Percentiles rank a stretch among this genome's conserved stretches.
These are phyloP conservation scores for Trypanosoma brucei DNA, from an alignment of 208 protist species.

Conservation along the genomic window DNA sequence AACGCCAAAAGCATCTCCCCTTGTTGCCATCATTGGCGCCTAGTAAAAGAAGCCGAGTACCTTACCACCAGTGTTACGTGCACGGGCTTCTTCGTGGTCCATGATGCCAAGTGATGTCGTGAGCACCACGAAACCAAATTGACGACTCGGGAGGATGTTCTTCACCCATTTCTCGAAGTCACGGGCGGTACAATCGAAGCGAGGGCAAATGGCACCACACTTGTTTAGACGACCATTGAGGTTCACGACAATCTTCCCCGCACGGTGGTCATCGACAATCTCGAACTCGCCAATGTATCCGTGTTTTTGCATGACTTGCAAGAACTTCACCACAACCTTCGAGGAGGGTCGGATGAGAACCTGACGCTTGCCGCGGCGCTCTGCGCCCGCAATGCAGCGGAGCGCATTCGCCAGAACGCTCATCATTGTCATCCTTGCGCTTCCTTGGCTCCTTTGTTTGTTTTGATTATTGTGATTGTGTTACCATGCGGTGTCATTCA, in stretches of 20 bases:
- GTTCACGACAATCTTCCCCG: constrained; percentile 99
- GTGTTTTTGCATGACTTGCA: constrained; percentile 99
- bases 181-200: constrained; percentile 95
- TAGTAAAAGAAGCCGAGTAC: constrained; percentile 99
- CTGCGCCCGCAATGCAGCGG: constrained; percentile 98
- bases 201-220: constrained; percentile 99
- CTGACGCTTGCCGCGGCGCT: constrained; percentile 99
- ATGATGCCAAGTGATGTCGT: constrained; percentile 99
- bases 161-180: constrained; percentile 99
- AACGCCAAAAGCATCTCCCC: neutral
- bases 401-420: constrained; percentile 98
- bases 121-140: constrained; percentile 99
- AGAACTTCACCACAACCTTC: constrained; percentile 99
- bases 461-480: too few relatives aligned
- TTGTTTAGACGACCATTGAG: constrained; percentile 99
- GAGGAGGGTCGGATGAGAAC: constrained; percentile 98
- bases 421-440: constrained; percentile 98
- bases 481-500: too few relatives aligned
- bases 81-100: constrained; percentile 99
- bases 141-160: constrained; percentile 99
- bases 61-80: constrained; percentile 99
- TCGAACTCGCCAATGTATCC: constrained; percentile 99
- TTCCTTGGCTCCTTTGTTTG: constrained; percentile 15
- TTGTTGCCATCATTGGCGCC: constrained; percentile 17
- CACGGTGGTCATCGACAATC: constrained; percentile 99